Percentiles rank a stretch among this genome's conserved stretches.
phyloP scores from a whole-genome alignment of 108 stramenopile species.

The Aurantiochytrium sp. region DNA sequence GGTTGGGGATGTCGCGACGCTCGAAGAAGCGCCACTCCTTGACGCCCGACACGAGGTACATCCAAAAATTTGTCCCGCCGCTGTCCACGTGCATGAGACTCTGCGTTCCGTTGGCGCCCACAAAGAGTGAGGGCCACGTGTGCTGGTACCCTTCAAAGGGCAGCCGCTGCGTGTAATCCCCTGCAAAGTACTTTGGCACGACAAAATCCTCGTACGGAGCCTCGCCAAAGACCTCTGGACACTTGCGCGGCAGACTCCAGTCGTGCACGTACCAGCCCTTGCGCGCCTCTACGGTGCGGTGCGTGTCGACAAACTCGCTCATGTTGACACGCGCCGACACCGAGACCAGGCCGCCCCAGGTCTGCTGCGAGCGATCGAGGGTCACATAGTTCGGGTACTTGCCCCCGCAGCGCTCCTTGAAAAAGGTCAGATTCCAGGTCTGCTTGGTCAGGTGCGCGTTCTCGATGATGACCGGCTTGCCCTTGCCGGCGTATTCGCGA shows the following conservation, averaged over 20 bases:
- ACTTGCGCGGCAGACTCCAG: neutral
- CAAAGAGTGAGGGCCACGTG: conserved; percentile 26
- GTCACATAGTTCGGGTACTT: neutral
- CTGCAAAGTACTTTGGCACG: neutral
- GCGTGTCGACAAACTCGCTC: neutral
- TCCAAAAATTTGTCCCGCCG: conserved; percentile 20
- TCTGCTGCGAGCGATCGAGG: neutral
- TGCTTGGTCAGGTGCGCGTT: neutral
- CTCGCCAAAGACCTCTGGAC: neutral
- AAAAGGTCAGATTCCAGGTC: neutral
- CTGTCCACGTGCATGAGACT: conserved; percentile 13
- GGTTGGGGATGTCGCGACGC: neutral
- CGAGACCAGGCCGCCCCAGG: neutral
- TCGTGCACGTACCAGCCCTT: neutral
- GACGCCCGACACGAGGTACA: neutral
- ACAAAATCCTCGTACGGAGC: neutral
- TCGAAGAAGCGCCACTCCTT: conserved; percentile 19
- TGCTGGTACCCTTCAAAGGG: neutral
- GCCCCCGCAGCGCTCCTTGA: neutral
- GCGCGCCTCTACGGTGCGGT: neutral
- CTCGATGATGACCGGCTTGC: neutral
- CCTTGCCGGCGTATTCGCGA: neutral
- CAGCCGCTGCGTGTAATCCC: neutral
- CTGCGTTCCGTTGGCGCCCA: neutral
- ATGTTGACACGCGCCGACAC: neutral